Evolutionary conservation across 306 rosid genomes (phyloP), one percentile per base, ranked within the genome.

Genomic region (Senna siamea): DNA sequence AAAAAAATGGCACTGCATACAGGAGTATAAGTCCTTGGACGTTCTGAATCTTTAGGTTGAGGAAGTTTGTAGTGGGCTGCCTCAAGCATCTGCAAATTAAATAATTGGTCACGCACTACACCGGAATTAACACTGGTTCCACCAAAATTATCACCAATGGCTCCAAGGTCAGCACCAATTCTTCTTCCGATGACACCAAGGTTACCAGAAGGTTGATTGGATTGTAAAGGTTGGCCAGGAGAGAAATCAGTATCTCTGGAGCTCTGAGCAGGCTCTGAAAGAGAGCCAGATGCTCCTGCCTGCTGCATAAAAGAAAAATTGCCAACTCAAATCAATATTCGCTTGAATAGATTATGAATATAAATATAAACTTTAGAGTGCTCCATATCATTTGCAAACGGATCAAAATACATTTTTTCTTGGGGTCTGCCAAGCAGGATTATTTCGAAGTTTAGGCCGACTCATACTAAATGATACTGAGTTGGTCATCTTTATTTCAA

Each of bases 21-120:
- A 17, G 96, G 90, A 67, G 86, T 82, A 47, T 92, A 92, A 82
- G 84, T 84, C 76, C 93, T 84, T 44, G 96, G 85, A 81, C 93
- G 97, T 78, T 92, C 97, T 1, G 97, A 92, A 78, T 92, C 97
- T 78, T 84, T 92, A 38, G 97, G 87, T 69, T 77, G 93, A 32
- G 97, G 97, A 76, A 92, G 87, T 84, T 83, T 92, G 75, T 28
- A 78, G 76, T 72, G 85, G 35, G 96, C 89, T 18, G 96, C 84
- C 52, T 92, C 97, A 68, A 92, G 97, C 97, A 92, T 92, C 80
- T 87, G 90, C 80, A 87, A 78, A 78, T 89, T 92, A 71, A 82
- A 78, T 38, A 72, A 63, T 35, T 89, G 97, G 76, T 89, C 96
- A 32, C 80, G 93, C 67, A 76, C 71, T 77, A 86, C 93, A 22